Evolutionary conservation across 1,139 yeast species (phyloP).

Genomic region (Saccharomyces hybrid): DNA sequence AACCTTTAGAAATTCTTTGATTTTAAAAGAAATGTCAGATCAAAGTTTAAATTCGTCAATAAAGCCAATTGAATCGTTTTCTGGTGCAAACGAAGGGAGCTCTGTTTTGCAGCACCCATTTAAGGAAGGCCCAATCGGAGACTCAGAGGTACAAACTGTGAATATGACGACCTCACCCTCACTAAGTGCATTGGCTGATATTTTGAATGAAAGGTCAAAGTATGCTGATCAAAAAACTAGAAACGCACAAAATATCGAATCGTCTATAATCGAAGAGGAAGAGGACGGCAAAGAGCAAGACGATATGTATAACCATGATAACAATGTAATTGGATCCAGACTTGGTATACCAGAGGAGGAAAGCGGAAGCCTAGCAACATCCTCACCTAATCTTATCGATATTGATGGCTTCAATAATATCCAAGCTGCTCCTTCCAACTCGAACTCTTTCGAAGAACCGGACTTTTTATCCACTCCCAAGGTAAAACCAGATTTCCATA

Average conservation of each 20-base stretch:
- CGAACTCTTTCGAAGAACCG: conserved; percentile 19
- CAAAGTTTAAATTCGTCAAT: conserved; percentile 11
- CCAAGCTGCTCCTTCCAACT: conserved; percentile 5
- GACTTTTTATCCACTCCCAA: conserved; percentile 27
- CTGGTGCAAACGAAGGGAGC: neutral
- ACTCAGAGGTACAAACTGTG: conserved; percentile 20
- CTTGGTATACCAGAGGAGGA: neutral
- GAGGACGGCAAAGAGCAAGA: conserved; percentile 32
- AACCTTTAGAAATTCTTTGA: conserved; percentile 43
- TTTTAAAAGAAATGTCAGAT: conserved; percentile 29
- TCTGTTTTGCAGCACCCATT: neutral
- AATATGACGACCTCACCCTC: conserved; percentile 42
- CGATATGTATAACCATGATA: conserved; percentile 3
- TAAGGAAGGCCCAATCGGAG: neutral
- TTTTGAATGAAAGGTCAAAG: conserved; percentile 33
- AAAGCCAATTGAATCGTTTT: conserved; percentile 3
- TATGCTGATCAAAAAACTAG: conserved; percentile 24
- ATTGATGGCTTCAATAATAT: conserved; percentile 23
- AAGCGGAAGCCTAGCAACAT: neutral
- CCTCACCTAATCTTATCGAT: conserved; percentile 33
- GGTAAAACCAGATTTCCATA: conserved; percentile 1
- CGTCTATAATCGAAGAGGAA: conserved; percentile 21
- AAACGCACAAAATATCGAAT: conserved; percentile 10
- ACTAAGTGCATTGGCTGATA: conserved; percentile 35
- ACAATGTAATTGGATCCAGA: neutral